These are phyloP conservation scores for Esteya vermicola DNA, from an alignment of 2,329 filamentous ascomycete species.

Conservation along the genomic window DNA sequence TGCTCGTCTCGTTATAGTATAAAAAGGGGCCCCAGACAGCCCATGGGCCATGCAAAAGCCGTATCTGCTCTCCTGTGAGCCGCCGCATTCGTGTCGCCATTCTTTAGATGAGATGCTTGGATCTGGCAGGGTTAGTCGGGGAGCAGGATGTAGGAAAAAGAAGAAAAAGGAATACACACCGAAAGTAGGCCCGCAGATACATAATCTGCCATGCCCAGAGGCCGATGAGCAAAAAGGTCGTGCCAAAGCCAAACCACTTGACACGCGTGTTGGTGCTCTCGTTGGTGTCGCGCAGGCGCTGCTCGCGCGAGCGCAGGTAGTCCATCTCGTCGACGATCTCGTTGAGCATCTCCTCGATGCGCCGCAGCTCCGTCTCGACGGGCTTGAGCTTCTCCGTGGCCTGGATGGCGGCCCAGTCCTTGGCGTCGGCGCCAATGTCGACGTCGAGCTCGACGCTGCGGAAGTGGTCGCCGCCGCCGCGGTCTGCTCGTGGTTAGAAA, in stretches of 20 bases:
- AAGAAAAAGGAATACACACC: constrained; percentile 26
- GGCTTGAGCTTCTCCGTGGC: constrained; percentile 96
- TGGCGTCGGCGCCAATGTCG: constrained; percentile 91
- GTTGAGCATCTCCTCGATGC: constrained; percentile 77
- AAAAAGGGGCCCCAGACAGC: no score
- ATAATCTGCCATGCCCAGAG: constrained; percentile 96
- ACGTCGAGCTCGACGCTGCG: constrained; percentile 84
- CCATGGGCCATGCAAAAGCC: no score
- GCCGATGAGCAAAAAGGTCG: constrained; percentile 78
- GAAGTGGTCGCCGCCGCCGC: constrained; percentile 30
- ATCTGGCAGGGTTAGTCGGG: constrained; percentile 24
- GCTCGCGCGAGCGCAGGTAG: constrained; percentile 77
- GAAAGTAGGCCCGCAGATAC: constrained; percentile 94
- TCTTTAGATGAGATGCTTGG: constrained; percentile 52
- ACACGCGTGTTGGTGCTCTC: constrained; percentile 98
- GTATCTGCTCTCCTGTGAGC: no score
- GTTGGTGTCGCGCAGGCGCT: constrained; percentile 94
- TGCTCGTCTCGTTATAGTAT: no score
- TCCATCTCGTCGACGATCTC: constrained; percentile 95
- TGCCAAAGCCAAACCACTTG: constrained; percentile 95
- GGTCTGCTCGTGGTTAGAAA: constrained; percentile 1
- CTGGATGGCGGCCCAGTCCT: constrained; percentile 95
- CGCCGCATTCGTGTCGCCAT: no score
- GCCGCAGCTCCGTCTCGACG: constrained; percentile 82
- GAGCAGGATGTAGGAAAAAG: background rate